Percentiles rank a stretch among this genome's conserved stretches.
Conservation (phyloP, 2,329 filamentous ascomycete species). For the Penicillium sclerotigenum region DNA sequence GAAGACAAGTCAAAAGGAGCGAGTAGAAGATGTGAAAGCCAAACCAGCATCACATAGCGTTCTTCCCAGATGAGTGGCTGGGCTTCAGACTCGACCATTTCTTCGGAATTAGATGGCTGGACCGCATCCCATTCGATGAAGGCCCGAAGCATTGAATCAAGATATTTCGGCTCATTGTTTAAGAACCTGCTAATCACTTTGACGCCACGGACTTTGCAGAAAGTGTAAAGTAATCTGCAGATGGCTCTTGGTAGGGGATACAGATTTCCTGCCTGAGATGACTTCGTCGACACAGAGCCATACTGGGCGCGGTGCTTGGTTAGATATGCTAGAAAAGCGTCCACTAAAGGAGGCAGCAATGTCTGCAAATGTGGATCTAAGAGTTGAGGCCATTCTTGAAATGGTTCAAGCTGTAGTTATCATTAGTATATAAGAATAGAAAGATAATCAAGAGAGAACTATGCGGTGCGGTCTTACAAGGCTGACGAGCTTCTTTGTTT, state of each 20-base stretch:
- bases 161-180: slow-evolving; percentile 80
- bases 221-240: slow-evolving; percentile 75
- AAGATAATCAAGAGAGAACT: neutral
- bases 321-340: slow-evolving; percentile 70
- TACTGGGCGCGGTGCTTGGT: slow-evolving; percentile 42
- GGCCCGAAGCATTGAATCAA: slow-evolving; percentile 74
- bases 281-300: slow-evolving; percentile 32
- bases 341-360: slow-evolving; percentile 70
- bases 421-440: slow-evolving; percentile 12
- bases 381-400: slow-evolving; percentile 92
- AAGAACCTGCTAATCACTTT: slow-evolving; percentile 90
- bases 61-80: slow-evolving; percentile 73
- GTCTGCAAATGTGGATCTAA: slow-evolving; percentile 77
- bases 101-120: slow-evolving; percentile 11
- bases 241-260: slow-evolving; percentile 65
- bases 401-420: slow-evolving; percentile 65
- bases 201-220: slow-evolving; percentile 91
- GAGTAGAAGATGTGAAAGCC: slow-evolving; percentile 77
- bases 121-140: slow-evolving; percentile 59
- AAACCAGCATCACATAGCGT: slow-evolving; percentile 79
- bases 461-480: slow-evolving; percentile 34
- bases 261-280: slow-evolving; percentile 35
- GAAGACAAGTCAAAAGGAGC: slow-evolving; percentile 88
- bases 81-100: slow-evolving; percentile 18
- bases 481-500: slow-evolving; percentile 39